Evolutionary conservation across 306 rosid genomes (phyloP).

Genomic region (Casuarina equisetifolia): DNA sequence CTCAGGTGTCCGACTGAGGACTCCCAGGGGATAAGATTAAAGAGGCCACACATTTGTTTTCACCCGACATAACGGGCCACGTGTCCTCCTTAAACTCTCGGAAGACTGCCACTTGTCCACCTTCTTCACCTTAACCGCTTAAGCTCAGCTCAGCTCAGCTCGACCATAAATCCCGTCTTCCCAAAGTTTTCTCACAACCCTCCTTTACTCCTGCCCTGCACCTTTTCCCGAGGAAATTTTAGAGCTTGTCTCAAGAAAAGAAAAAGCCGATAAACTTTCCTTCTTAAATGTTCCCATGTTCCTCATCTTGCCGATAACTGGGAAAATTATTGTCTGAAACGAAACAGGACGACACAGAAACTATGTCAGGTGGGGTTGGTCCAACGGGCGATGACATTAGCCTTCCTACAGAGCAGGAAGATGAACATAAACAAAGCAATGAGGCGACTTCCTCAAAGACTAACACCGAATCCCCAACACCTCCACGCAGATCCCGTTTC

Average conservation of each 20-base stretch:
- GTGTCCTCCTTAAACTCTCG: conserved; percentile 4
- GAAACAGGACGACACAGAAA: neutral
- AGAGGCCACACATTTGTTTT: neutral
- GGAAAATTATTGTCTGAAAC: too few species aligned
- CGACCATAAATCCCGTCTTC: neutral
- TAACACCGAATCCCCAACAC: conserved; percentile 4
- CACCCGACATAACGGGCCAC: conserved; percentile 22
- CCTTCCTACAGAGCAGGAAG: conserved; percentile 40
- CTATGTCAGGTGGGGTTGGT: conserved; percentile 56
- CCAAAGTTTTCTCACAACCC: neutral
- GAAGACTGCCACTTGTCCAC: conserved; percentile 31
- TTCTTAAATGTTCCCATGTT: too few species aligned
- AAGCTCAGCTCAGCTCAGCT: neutral
- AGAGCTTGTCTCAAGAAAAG: too few species aligned
- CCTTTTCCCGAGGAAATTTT: too few species aligned
- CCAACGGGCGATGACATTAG: conserved; percentile 41
- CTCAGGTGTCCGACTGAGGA: neutral
- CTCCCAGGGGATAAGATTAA: conserved; percentile 10
- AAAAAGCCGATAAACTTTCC: too few species aligned
- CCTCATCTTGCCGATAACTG: too few species aligned
- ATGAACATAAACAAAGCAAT: conserved; percentile 21
- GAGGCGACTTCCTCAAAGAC: conserved; percentile 22
- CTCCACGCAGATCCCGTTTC: conserved; percentile 26
- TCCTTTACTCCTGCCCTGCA: too few species aligned
- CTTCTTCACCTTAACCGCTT: conserved; percentile 21